Evolutionary conservation across 176 grass and related monocot species (phyloP), one percentile per base, ranked within the genome.

Genomic region (Dendrocalamus sinicus): DNA sequence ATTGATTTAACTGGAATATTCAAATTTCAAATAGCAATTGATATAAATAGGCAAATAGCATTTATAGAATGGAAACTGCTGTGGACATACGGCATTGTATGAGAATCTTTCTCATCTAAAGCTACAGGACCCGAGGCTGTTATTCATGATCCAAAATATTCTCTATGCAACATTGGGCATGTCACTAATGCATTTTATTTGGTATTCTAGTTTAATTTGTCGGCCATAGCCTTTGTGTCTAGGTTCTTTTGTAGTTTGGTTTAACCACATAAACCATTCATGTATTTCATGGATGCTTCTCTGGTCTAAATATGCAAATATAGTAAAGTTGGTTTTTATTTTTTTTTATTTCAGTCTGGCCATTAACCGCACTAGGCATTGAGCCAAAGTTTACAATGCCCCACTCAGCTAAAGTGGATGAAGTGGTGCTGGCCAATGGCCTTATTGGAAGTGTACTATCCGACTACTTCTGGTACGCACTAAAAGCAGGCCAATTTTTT

Each of bases 381-480:
- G 96, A 99, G 54, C 96, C 96, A 40, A 99, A 99, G 86, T 99
- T 99, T 86, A 91, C 93, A 37, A 91, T 99, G 85, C 96, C 96
- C 50, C 93, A 94, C 83, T 99, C 96, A 48, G 92, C 93, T 84
- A 99, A 86, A 92, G 88, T 95, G 65, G 96, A 99, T 80, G 92
- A 99, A 92, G 92, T 99, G 53, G 92, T 99, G 83, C 57, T 99
- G 79, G 96, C 93, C 72, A 99, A 99, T 79, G 90, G 96, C 67
- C 91, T 99, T 48, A 86, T 99, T 66, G 96, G 96, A 40, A 99
- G 92, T 52, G 96, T 99, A 59, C 59, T 99, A 59, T 99, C 96
- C 1, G 93, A 99, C 81, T 99, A 99, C 72, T 99, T 99, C 67
- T 96, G 96, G 96, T 99, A 90, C 1, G 70, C 64, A 40, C 63